Percentiles rank a stretch among this genome's conserved stretches.
These are phyloP conservation scores for Mucor velutinosus DNA, from an alignment of 371 early-diverging fungal species.

Conservation along the genomic window DNA sequence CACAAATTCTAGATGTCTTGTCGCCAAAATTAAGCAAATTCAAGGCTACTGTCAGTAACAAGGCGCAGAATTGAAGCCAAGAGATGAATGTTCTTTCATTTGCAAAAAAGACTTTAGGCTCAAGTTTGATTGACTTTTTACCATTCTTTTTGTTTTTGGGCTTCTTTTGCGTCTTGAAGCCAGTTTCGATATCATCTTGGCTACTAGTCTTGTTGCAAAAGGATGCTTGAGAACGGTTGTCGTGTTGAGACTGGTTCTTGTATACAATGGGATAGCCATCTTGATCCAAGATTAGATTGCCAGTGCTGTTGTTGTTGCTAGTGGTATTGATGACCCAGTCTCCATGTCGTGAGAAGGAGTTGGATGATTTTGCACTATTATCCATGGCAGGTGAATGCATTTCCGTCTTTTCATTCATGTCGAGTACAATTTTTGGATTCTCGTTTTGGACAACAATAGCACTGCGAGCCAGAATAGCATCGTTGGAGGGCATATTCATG, in stretches of 20 bases:
- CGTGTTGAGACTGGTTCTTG: neutral
- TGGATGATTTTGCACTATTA: neutral
- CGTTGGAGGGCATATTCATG: neutral
- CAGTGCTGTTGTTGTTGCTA: neutral
- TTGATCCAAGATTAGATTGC: neutral
- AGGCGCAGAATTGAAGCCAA: constrained; percentile 80
- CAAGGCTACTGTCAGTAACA: constrained; percentile 77
- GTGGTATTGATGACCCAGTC: neutral
- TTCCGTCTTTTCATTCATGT: neutral
- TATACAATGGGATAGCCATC: neutral
- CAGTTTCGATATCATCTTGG: neutral
- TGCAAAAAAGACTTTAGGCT: constrained; percentile 99
- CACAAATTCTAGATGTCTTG: constrained; percentile 64
- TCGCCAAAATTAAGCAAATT: constrained; percentile 90
- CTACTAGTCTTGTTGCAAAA: neutral
- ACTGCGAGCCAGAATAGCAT: neutral
- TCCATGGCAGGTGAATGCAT: constrained; percentile 1
- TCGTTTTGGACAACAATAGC: neutral
- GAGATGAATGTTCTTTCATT: constrained; percentile 99
- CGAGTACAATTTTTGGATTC: neutral
- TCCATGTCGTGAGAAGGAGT: neutral
- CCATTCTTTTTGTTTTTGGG: neutral
- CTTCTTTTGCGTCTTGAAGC: neutral
- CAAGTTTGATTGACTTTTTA: constrained; percentile 68
- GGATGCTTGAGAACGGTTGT: neutral